Evolutionary conservation across 345 rosid genomes (phyloP), one percentile per base, ranked within the genome.

Genomic region (Carallia pectinifolia): DNA sequence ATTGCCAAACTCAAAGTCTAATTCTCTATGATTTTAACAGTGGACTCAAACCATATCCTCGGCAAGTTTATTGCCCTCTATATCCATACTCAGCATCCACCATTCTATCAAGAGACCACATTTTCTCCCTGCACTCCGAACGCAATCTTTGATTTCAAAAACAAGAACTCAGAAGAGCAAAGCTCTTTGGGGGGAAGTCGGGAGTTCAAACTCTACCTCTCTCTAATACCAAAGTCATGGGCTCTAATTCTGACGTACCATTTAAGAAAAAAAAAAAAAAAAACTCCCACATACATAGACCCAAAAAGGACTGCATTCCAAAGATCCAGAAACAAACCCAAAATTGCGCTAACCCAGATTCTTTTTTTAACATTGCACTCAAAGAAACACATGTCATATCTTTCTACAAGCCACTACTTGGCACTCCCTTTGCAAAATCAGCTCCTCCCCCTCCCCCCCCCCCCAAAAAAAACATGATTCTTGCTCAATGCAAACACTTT

Each of bases 271-370:
- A 38, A 2, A 2, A 44, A 40, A 12, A 44, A 44, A 27, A 39
- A 16, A 18, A 30, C 19, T 15, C 15, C 30, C 62, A 27, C 15
- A 5, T 67, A 18, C 71, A 53, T 27, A 52, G 38, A 52, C 33
- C 4, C 38, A 62, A 58, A 23, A 56, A 56, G 27, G 48, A 9
- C 48, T 13, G 31, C 19, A 7, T 55, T 19, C 1, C 60, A 52
- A n/a, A 30, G 60, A 52, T 38, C 61, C 7, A 8, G 54, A 39
- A 9, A 40, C 58, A 61, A 67, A 31, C 44, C 63, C 33, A 31
- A 47, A 23, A 73, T 67, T 36, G 66, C 29, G 62, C 62, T 37
- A 44, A 27, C 12, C 33, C 38, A 48, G 16, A 65, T 10, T 63
- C 56, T 30, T 29, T 40, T 27, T 62, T 44, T 2, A 3, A 3